Evolutionary conservation across 2,329 filamentous ascomycete species (phyloP).

Genomic region (Epichloe sp.): DNA sequence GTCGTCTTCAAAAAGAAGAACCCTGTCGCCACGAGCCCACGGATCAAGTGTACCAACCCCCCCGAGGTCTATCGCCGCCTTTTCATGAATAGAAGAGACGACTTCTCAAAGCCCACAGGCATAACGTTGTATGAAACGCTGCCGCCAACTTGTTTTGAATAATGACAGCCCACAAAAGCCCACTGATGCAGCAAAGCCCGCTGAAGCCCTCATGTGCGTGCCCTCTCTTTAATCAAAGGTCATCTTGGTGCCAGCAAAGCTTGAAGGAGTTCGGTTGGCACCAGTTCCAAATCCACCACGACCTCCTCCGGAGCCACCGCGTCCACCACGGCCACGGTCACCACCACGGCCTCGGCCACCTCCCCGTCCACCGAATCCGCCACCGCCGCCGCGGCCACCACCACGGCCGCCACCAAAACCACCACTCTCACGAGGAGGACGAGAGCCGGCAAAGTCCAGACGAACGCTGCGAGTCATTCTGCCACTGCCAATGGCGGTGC

Average conservation of each 20-base stretch:
- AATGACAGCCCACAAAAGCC: slow-evolving; percentile 44
- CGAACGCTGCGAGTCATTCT: slow-evolving; percentile 63
- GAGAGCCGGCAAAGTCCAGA: slow-evolving; percentile 67
- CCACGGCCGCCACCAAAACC: slow-evolving; percentile 37
- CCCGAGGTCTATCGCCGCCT: slow-evolving; percentile 39
- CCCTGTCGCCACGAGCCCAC: slow-evolving; percentile 24
- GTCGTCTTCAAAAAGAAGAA: slow-evolving; percentile 5
- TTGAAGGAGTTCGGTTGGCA: slow-evolving; percentile 28
- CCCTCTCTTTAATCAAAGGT: slow-evolving; percentile 41
- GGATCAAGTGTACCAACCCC: slow-evolving; percentile 31
- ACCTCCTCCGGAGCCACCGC: slow-evolving; percentile 37
- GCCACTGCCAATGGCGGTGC: slow-evolving; percentile 47
- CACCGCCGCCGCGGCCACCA: slow-evolving; percentile 33
- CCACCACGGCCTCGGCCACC: slow-evolving; percentile 19
- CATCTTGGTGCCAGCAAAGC: slow-evolving; percentile 60
- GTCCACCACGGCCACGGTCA: slow-evolving; percentile 32
- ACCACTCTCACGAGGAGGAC: slow-evolving; percentile 45
- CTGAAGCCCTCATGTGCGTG: slow-evolving; percentile 28
- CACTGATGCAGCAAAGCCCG: slow-evolving; percentile 27
- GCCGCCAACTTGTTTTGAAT: slow-evolving; percentile 26
- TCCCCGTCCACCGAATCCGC: slow-evolving; percentile 29
- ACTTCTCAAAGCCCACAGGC: slow-evolving; percentile 41
- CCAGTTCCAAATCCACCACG: slow-evolving; percentile 39
- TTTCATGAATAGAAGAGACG: slow-evolving; percentile 30
- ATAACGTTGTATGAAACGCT: slow-evolving; percentile 12